Conservation (phyloP, 768 basidiomycete species). For the Xanthoconium purpureum region DNA sequence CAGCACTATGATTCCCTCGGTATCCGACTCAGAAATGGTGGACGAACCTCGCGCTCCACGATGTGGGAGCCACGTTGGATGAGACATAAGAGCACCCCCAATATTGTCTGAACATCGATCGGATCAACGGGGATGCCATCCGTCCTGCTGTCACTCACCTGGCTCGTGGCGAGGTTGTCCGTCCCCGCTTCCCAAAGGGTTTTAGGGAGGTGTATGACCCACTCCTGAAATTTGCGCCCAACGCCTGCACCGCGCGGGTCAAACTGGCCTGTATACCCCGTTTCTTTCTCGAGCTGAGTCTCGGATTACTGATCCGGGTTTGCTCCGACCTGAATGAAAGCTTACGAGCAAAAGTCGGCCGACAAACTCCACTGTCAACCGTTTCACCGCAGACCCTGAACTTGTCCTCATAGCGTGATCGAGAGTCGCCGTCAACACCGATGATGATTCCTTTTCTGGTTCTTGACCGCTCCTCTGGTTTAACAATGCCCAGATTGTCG, state of each 20-base stretch:
- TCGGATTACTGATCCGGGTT: constrained; percentile 1
- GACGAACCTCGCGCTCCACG: constrained; percentile 44
- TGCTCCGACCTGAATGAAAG: neutral
- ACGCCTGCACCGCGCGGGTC: constrained; percentile 30
- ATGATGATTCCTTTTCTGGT: constrained; percentile 17
- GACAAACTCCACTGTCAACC: constrained; percentile 71
- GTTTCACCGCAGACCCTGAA: constrained; percentile 63
- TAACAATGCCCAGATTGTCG: constrained; percentile 75
- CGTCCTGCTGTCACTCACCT: constrained; percentile 43
- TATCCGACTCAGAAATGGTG: neutral
- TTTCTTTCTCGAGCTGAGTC: constrained; percentile 57
- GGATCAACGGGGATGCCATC: constrained; percentile 2
- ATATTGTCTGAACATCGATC: constrained; percentile 41
- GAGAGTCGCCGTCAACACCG: constrained; percentile 51
- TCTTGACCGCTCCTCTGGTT: constrained; percentile 39
- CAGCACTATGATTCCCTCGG: constrained; percentile 5
- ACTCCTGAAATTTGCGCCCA: constrained; percentile 46
- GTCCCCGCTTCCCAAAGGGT: constrained; percentile 80
- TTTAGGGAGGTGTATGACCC: constrained; percentile 76
- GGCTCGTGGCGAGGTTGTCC: constrained; percentile 51
- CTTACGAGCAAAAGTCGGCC: constrained; percentile 66
- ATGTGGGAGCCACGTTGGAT: constrained; percentile 52
- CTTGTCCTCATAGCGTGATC: constrained; percentile 61
- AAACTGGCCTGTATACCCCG: constrained; percentile 51
- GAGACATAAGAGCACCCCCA: constrained; percentile 61